Evolutionary conservation across 257 asterid species (phyloP).

Genomic region (Mentha longifolia): DNA sequence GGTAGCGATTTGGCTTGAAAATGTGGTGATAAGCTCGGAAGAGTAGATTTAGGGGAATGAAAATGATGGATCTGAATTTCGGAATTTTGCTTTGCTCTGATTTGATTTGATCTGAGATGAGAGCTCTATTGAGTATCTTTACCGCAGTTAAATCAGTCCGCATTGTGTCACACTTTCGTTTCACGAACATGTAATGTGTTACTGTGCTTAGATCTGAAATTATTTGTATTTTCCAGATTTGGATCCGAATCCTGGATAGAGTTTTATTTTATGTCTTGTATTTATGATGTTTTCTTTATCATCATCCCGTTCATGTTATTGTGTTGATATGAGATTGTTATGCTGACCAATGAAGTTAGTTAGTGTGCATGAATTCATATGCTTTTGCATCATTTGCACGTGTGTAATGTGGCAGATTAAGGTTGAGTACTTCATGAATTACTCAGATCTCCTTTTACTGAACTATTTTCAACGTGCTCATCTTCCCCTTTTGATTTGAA

Average conservation of each 20-base stretch:
- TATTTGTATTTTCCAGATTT: constrained; percentile 9
- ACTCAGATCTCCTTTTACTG: constrained; percentile 3
- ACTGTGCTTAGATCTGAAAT: constrained; percentile 41
- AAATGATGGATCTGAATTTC: constrained; percentile 47
- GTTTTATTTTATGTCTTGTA: too few species aligned
- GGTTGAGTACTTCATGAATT: constrained; percentile 1
- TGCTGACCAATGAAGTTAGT: neutral
- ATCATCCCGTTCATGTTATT: neutral
- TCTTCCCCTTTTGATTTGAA: constrained; percentile 1
- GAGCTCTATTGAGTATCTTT: constrained; percentile 38
- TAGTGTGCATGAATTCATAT: neutral
- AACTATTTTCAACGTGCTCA: neutral
- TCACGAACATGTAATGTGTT: constrained; percentile 34
- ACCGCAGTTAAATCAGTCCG: constrained; percentile 42
- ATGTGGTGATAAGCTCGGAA: constrained; percentile 21
- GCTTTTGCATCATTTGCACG: neutral
- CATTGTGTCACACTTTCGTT: constrained; percentile 41
- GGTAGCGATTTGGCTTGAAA: constrained; percentile 12
- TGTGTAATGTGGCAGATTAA: constrained; percentile 13
- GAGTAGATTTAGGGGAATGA: constrained; percentile 27
- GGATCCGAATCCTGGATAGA: constrained; percentile 39
- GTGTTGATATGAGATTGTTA: neutral
- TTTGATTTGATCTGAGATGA: constrained; percentile 61
- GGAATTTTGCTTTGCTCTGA: constrained; percentile 6
- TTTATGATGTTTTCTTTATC: neutral